phyloP scores from a whole-genome alignment of 495 filamentous ascomycete species.

The Podospora pseudopauciseta region DNA sequence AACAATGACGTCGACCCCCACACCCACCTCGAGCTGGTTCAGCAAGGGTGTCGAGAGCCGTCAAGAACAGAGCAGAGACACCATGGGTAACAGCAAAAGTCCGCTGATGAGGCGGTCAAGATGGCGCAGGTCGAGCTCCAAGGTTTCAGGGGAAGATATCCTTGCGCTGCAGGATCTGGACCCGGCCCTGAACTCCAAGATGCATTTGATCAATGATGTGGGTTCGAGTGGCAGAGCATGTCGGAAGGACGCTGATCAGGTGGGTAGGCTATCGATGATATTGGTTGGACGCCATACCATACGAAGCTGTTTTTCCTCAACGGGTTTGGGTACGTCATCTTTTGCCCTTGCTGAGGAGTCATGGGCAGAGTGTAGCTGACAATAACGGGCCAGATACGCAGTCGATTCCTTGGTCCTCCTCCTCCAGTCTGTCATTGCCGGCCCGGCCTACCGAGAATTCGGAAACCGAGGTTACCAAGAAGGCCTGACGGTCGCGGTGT shows the following conservation, averaged over 20 bases:
- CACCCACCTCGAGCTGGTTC: neutral
- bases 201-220: neutral
- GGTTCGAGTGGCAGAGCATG: neutral
- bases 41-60: neutral
- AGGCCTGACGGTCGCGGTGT: slow-evolving; percentile 59
- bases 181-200: slow-evolving; percentile 49
- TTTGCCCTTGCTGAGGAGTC: neutral
- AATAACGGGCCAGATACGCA: slow-evolving; percentile 48
- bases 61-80: neutral
- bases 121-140: slow-evolving; percentile 1
- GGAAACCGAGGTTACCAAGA: slow-evolving; percentile 47
- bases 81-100: neutral
- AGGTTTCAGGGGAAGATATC: slow-evolving; percentile 38
- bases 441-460: slow-evolving; percentile 57
- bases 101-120: neutral
- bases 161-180: slow-evolving; percentile 53
- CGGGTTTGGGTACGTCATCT: slow-evolving; percentile 57
- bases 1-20: neutral
- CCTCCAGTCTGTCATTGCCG: slow-evolving; percentile 62
- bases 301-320: slow-evolving; percentile 64
- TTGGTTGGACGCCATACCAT: slow-evolving; percentile 66
- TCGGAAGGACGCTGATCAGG: slow-evolving; percentile 58
- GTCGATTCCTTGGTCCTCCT: slow-evolving; percentile 68
- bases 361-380: neutral
- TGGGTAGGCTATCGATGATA: slow-evolving; percentile 63